Evolutionary conservation across 768 basidiomycete species (phyloP).

Genomic region (Termitomyces sp.): DNA sequence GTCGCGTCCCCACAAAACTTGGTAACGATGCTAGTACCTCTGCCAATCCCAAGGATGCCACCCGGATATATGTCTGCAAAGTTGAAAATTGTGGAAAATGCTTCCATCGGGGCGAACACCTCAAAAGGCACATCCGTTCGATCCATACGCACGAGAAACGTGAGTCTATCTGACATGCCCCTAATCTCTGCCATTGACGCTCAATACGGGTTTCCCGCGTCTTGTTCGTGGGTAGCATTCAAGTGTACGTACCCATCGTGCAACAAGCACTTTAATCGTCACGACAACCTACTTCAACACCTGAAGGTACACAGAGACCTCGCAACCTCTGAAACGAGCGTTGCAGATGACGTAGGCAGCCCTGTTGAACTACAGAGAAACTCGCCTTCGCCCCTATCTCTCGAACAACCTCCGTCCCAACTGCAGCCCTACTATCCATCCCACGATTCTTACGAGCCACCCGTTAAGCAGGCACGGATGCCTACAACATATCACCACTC

Average conservation of each 20-base stretch:
- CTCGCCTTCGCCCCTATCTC: slow-evolving; percentile 9
- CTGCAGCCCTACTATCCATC: slow-evolving; percentile 8
- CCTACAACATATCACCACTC: slow-evolving; percentile 3
- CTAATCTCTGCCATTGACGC: slow-evolving; percentile 5
- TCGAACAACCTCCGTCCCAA: slow-evolving; percentile 7
- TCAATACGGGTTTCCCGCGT: slow-evolving; percentile 11
- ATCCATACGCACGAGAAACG: slow-evolving; percentile 85
- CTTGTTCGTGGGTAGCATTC: slow-evolving; percentile 45
- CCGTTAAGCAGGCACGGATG: slow-evolving; percentile 5
- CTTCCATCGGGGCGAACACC: slow-evolving; percentile 74
- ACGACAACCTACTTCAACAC: slow-evolving; percentile 79
- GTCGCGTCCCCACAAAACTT: slow-evolving; percentile 59
- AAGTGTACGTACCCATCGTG: slow-evolving; percentile 64
- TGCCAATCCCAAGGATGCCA: slow-evolving; percentile 15
- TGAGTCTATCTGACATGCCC: slow-evolving; percentile 31
- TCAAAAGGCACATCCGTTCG: slow-evolving; percentile 75
- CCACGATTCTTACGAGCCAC: slow-evolving; percentile 8
- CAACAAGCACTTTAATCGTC: slow-evolving; percentile 71
- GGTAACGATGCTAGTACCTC: slow-evolving; percentile 8
- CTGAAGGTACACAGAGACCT: slow-evolving; percentile 59
- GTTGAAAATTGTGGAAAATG: slow-evolving; percentile 75
- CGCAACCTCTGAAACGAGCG: slow-evolving; percentile 9
- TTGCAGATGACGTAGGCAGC: slow-evolving; percentile 9
- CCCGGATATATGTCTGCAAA: slow-evolving; percentile 50
- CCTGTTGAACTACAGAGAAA: slow-evolving; percentile 8